Evolutionary conservation across 257 asterid species (phyloP).

Genomic region (Solanum sejunctum): DNA sequence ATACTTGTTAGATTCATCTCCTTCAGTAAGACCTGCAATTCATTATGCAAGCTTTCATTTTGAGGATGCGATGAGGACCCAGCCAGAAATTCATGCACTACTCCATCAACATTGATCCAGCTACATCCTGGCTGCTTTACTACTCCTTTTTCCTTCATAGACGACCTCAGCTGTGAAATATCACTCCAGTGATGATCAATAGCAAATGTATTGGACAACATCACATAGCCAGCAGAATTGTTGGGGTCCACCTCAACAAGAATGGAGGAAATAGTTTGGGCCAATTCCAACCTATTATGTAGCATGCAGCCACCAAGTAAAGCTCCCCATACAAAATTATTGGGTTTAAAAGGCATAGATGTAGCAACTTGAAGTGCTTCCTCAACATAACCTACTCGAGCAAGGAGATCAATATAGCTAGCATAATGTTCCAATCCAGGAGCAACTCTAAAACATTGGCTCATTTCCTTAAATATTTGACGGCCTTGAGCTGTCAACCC

Average conservation of each 20-base stretch:
- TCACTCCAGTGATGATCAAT: conserved; percentile 36
- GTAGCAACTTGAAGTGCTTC: conserved; percentile 47
- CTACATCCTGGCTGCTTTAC: conserved; percentile 54
- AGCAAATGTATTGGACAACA: conserved; percentile 66
- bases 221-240: conserved; percentile 67
- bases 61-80: conserved; percentile 18
- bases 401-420: conserved; percentile 56
- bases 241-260: conserved; percentile 53
- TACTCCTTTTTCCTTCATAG: conserved; percentile 58
- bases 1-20: conserved; percentile 28
- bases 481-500: conserved; percentile 54
- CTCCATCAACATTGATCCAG: conserved; percentile 42
- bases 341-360: conserved; percentile 50
- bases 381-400: conserved; percentile 54
- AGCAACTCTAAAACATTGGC: neutral
- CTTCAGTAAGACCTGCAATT: conserved; percentile 29
- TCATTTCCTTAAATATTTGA: conserved; percentile 31
- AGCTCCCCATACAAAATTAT: conserved; percentile 65
- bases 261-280: conserved; percentile 33
- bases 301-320: conserved; percentile 48
- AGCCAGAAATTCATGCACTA: conserved; percentile 48
- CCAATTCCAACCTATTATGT: conserved; percentile 45
- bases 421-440: conserved; percentile 66
- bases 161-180: conserved; percentile 37
- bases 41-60: conserved; percentile 4